Evolutionary conservation across 2,329 filamentous ascomycete species (phyloP).

Genomic region (Spiromastix sp.): DNA sequence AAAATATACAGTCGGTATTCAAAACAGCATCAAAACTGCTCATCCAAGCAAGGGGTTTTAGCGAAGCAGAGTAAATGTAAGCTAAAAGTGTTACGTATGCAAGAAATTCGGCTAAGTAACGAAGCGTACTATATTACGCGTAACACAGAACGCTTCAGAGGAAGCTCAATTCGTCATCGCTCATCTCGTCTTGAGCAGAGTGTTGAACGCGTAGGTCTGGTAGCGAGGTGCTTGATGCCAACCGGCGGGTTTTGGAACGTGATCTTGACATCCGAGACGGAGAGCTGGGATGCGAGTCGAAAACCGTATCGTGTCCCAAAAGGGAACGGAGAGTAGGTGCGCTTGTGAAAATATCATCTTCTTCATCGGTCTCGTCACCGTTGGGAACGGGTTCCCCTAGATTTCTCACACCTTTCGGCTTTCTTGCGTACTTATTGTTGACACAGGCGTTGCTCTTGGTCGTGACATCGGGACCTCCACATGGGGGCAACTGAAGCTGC

Average conservation of each 20-base stretch:
- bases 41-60: too few relatives aligned
- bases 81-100: too few relatives aligned
- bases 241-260: neutral
- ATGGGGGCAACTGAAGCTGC: too few relatives aligned
- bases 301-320: neutral
- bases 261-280: neutral
- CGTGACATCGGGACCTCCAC: too few relatives aligned
- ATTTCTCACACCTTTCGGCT: neutral
- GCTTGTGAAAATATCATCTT: constrained; percentile 2
- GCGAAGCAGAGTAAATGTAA: too few relatives aligned
- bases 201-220: neutral
- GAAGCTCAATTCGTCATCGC: constrained; percentile 6
- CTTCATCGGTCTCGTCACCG: neutral
- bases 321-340: neutral
- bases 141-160: too few relatives aligned
- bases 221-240: constrained; percentile 1
- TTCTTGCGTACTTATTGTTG: neutral
- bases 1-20: too few relatives aligned
- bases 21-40: too few relatives aligned
- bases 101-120: too few relatives aligned
- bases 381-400: neutral
- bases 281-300: neutral
- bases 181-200: neutral
- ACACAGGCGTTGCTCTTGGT: neutral
- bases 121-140: too few relatives aligned